These are phyloP conservation scores for Halenospora varia DNA, from an alignment of 495 filamentous ascomycete species.

Conservation along the genomic window DNA sequence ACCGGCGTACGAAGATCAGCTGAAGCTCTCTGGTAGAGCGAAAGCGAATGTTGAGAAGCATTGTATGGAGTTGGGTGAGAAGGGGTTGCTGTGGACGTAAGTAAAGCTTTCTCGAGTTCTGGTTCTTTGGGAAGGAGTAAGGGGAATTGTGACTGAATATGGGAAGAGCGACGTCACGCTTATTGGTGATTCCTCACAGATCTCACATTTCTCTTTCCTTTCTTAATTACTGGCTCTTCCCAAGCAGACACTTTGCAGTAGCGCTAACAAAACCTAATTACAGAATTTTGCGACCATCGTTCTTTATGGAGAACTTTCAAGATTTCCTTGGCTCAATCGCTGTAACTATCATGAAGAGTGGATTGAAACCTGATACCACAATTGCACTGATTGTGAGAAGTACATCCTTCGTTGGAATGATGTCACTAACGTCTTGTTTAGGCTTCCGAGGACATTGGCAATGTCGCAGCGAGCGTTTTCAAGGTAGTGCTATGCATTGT, in stretches of 20 bases:
- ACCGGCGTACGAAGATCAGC: slow-evolving; percentile 12
- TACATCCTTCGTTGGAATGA: not conserved
- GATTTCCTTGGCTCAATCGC: slow-evolving; percentile 25
- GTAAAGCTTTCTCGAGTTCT: slow-evolving; percentile 5
- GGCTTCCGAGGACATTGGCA: slow-evolving; percentile 36
- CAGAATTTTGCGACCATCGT: slow-evolving; percentile 36
- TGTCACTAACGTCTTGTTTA: not conserved
- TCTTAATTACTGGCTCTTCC: no score
- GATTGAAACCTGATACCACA: slow-evolving; percentile 28
- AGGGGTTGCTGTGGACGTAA: slow-evolving; percentile 30
- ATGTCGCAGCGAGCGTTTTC: slow-evolving; percentile 33
- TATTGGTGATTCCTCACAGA: no score
- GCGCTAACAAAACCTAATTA: no score
- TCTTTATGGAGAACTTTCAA: slow-evolving; percentile 40
- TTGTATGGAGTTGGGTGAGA: slow-evolving; percentile 19
- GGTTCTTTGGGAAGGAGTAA: not conserved
- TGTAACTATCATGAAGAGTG: slow-evolving; percentile 20
- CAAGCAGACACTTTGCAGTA: no score
- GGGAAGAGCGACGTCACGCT: no score
- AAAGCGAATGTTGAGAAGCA: slow-evolving; percentile 29
- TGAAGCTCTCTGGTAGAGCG: slow-evolving; percentile 16
- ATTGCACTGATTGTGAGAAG: slow-evolving; percentile 26
- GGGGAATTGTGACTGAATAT: no score
- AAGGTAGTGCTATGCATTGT: slow-evolving; percentile 13
- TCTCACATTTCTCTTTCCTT: no score